Base-by-base conservation (phyloP, 2,329 filamentous ascomycete genomes). In the Talaromyces sp. region DNA sequence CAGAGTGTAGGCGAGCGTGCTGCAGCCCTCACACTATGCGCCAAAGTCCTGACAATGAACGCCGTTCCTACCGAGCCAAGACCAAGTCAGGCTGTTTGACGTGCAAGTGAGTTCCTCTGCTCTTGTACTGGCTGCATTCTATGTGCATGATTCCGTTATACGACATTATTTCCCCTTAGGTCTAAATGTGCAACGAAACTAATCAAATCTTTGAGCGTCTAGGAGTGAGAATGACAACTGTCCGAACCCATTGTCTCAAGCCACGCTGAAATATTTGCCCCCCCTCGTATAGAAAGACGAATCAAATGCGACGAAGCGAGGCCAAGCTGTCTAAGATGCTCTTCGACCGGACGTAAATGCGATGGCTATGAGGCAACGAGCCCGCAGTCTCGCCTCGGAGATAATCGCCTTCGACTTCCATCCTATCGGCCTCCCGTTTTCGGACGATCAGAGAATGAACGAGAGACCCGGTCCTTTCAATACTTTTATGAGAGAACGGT, bases 221-320 rank as follows among this genome's bases (percentile, higher is more conserved):
- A 56, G 57, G 41, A 59, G 57, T 59, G 17, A 29, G 52, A 19
- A 27, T 26, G 1, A 19, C 51, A 9, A 14, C 24, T 27, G 17
- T 26, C 32, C 32, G 32, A 8, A 24, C 17, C 11, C n/a, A 29
- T 17, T 19, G 43, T 10, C 43, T 50, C 8, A 7, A 35, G 24
- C 3, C 38, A 24, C 9, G 27, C 24, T 54, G 21, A 56, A 1
- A 50, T 29, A 21, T 26, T 50, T 17, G 12, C 3, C 19, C 27
- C 38, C 29, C 12, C 1, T 32, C 21, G 5, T 7, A 57, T 59
- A 68, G 66, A 61, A 61, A 61, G 71, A 57, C 65, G 69, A 17
- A 67, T 72, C 48, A 73, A 73, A 60, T 73, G 71, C 54, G 70
- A 69, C 53, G 71, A 72, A 58, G 65, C 66, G n/a, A 69, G 67